Evolutionary conservation across 176 grass and related monocot genomes (phyloP).

Genomic region (Lolium perenne): DNA sequence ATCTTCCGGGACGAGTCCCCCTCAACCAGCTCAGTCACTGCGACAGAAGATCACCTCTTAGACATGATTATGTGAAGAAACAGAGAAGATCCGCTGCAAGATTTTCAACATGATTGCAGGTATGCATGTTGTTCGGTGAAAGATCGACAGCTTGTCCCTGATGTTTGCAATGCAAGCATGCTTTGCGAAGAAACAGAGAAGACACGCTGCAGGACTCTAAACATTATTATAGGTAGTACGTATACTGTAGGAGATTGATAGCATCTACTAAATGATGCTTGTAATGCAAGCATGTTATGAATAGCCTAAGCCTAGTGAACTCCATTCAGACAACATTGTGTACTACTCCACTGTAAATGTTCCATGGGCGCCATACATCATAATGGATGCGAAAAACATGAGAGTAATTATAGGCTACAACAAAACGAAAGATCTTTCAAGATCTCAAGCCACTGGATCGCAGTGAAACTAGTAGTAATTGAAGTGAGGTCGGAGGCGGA

Average conservation of each 20-base stretch:
- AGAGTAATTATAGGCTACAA: slow-evolving; percentile 28
- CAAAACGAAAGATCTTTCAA: slow-evolving; percentile 35
- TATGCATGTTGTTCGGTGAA: neutral
- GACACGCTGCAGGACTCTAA: no score
- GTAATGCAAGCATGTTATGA: no score
- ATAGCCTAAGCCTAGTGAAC: neutral
- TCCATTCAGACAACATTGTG: neutral
- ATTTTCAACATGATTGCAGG: neutral
- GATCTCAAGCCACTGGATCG: slow-evolving; percentile 4
- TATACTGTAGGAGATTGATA: no score
- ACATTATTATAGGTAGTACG: no score
- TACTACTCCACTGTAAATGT: neutral
- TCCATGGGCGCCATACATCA: neutral
- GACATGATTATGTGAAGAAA: neutral
- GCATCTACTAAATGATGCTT: no score
- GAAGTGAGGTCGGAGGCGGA: no score
- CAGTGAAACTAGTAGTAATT: no score
- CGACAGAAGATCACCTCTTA: neutral
- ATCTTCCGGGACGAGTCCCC: slow-evolving; percentile 97
- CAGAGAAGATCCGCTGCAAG: neutral
- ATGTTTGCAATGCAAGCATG: slow-evolving; percentile 9
- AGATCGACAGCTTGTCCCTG: neutral
- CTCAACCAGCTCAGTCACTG: slow-evolving; percentile 95
- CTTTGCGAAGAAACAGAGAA: neutral
- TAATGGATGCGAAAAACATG: slow-evolving; percentile 19